A percentile compares a stretch with the other conserved stretches of the same genome.
Conservation (phyloP, 257 asterid species). For the Asclepias syriaca region DNA sequence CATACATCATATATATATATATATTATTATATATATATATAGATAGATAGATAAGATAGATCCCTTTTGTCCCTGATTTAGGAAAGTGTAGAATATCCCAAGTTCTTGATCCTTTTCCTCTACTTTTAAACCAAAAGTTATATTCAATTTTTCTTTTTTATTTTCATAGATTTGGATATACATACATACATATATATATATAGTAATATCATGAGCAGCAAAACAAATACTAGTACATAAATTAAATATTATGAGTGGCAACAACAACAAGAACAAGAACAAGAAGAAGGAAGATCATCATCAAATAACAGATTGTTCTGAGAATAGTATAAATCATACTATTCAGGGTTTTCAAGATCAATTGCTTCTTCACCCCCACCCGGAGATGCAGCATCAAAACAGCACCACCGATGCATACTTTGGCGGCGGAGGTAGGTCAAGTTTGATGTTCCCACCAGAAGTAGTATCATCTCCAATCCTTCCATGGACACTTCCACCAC, state of each 20-base stretch:
- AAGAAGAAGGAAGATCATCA: constrained; percentile 26
- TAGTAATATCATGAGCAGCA: background rate
- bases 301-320: constrained; percentile 27
- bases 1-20: too few species aligned
- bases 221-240: background rate
- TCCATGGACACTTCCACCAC: constrained; percentile 48
- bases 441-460: constrained; percentile 32
- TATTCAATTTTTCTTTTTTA: constrained; percentile 18
- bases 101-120: constrained; percentile 25
- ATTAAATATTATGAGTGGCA: constrained; percentile 30
- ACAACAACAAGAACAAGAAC: background rate
- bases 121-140: constrained; percentile 41
- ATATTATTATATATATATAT: too few species aligned
- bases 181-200: too few species aligned
- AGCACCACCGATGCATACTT: constrained; percentile 27
- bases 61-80: constrained; percentile 18
- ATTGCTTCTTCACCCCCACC: constrained; percentile 12
- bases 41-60: background rate
- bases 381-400: constrained; percentile 40
- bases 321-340: constrained; percentile 17
- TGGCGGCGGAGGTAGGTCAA: constrained; percentile 18
- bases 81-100: constrained; percentile 26
- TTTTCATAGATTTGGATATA: background rate
- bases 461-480: constrained; percentile 48
- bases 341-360: constrained; percentile 45